phyloP scores from a whole-genome alignment of 441 rosid genomes.

The Brassica hybrid region DNA sequence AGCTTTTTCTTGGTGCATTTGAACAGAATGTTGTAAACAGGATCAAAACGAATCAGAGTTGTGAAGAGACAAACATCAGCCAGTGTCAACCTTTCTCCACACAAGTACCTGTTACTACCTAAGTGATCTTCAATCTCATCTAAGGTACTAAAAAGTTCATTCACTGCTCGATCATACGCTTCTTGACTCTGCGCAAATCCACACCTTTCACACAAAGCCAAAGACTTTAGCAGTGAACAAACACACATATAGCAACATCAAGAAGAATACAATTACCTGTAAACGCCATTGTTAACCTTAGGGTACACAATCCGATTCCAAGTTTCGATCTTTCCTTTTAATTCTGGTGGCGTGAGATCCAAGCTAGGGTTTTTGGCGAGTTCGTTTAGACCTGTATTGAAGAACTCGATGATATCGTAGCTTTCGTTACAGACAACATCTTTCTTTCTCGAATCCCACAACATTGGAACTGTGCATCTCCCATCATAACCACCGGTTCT shows the following conservation, averaged over 20 bases:
- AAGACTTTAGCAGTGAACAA: slow-evolving; percentile 26
- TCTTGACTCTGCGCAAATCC: slow-evolving; percentile 93
- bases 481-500: slow-evolving; percentile 73
- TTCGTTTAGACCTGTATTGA: slow-evolving; percentile 67
- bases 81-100: slow-evolving; percentile 68
- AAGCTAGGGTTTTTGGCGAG: slow-evolving; percentile 56
- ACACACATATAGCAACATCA: slow-evolving; percentile 7
- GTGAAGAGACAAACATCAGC: slow-evolving; percentile 86
- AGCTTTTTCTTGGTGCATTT: slow-evolving; percentile 88
- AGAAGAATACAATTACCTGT: slow-evolving; percentile 67
- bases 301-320: slow-evolving; percentile 85
- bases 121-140: slow-evolving; percentile 67
- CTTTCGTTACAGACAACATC: slow-evolving; percentile 88
- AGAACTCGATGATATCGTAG: slow-evolving; percentile 70
- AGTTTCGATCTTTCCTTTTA: slow-evolving; percentile 59
- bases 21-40: slow-evolving; percentile 75
- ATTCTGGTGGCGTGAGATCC: slow-evolving; percentile 61
- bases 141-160: slow-evolving; percentile 60
- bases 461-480: slow-evolving; percentile 84
- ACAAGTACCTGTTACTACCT: slow-evolving; percentile 62
- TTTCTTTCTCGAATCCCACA: slow-evolving; percentile 68
- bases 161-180: slow-evolving; percentile 78
- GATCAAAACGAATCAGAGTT: slow-evolving; percentile 82
- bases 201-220: slow-evolving; percentile 51
- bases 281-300: slow-evolving; percentile 82